Conservation (phyloP, 2,329 filamentous ascomycete species). For the Ceratocystis colombiana region DNA sequence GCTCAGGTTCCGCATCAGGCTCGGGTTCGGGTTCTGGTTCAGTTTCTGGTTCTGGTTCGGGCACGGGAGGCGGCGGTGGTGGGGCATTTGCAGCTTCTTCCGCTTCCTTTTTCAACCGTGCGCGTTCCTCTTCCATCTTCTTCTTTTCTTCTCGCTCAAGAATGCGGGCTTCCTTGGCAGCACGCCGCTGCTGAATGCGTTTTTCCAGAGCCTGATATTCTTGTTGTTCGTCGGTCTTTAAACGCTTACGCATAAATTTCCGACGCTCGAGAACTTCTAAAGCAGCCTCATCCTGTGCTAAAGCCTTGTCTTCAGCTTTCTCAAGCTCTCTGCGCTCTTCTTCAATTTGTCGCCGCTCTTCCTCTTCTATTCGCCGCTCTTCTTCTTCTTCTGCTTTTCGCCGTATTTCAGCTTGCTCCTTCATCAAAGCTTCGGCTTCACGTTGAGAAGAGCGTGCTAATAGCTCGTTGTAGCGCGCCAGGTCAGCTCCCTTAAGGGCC, state of each 20-base stretch:
- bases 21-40: constrained; percentile 22
- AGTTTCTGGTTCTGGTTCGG: constrained; percentile 22
- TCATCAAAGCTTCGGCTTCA: constrained; percentile 20
- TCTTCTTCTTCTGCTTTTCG: constrained; percentile 20
- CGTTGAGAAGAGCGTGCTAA: constrained; percentile 22
- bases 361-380: constrained; percentile 20
- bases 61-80: constrained; percentile 15
- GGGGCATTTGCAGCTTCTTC: constrained; percentile 4
- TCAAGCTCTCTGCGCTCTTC: constrained; percentile 18
- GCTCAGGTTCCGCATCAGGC: constrained; percentile 16
- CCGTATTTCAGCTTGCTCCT: constrained; percentile 18
- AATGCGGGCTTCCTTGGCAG: constrained; percentile 3
- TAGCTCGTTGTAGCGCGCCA: constrained; percentile 23
- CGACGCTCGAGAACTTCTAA: constrained; percentile 13
- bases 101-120: constrained; percentile 8
- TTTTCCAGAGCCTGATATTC: not conserved
- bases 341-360: constrained; percentile 22
- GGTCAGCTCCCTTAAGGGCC: constrained; percentile 9
- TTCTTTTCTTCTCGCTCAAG: constrained; percentile 15
- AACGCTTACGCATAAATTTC: constrained; percentile 17
- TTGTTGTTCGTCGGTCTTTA: not conserved
- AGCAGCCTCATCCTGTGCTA: not conserved
- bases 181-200: constrained; percentile 5
- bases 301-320: constrained; percentile 9
- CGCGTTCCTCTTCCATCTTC: constrained; percentile 10